Base-by-base conservation (phyloP, 352 stramenopile species). In the Phytophthora lateralis region DNA sequence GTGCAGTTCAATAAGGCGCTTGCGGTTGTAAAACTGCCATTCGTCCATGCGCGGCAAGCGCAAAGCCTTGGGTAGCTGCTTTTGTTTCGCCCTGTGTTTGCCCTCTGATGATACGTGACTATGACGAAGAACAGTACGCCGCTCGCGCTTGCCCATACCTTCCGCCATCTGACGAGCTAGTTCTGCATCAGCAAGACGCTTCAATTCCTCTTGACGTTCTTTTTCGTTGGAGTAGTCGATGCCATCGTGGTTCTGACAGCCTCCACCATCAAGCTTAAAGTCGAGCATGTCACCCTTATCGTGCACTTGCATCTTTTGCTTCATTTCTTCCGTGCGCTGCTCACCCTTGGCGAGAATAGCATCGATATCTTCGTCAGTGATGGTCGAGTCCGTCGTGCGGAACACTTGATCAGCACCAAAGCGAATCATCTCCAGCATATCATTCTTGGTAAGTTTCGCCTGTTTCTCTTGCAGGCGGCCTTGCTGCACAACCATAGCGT, bases 381-480 rank as follows among this genome's bases (percentile, higher is more conserved):
- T 99, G 8, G 88, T 97, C 7, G 90, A 97, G 43, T 98, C 93
- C n/a, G 96, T 98, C 10, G 93, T 94, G 37, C 95, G 91, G 61
- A 99, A 97, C 59, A 99, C 98, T 72, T 98, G 91, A 73, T 99
- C 97, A 6, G 97, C 97, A 54, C 97, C 97, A 71, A 99, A 99
- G 30, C 91, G 90, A 55, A 99, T 97, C 86, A 98, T 98, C 49
- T 97, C 87, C 12, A 99, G 70, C 68, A 99, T 95, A 54, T 99
- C 96, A 44, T 97, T 96, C 64, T 98, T 98, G 50, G 80, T 96
- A 2, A 99, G 69, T 59, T 98, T 98, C 18, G 95, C 87, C 38
- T 96, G 83, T 42, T 96, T 96, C 27, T 96, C 87, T 47, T 94
- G 85, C 5, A 96, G 63, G 10, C 87, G 83, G 15, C 87, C 87